Conservation (phyloP, 2,329 filamentous ascomycete species). For the Ophiostoma australiae region DNA sequence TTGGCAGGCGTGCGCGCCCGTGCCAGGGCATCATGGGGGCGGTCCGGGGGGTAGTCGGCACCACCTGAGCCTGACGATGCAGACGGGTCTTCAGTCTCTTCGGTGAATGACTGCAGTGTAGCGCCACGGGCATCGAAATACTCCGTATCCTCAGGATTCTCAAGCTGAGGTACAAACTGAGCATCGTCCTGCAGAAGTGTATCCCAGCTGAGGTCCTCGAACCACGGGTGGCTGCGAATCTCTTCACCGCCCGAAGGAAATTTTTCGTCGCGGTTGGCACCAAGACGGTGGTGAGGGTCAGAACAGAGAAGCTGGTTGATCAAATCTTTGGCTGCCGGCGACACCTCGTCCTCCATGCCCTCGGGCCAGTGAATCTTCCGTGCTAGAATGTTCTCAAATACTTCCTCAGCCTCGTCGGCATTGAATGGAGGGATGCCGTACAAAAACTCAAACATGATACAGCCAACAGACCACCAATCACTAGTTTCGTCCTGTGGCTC, state of each 20-base stretch:
- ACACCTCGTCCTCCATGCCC: constrained; percentile 71
- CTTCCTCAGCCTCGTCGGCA: constrained; percentile 79
- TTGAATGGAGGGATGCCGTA: constrained; percentile 94
- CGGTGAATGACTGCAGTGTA: constrained; percentile 83
- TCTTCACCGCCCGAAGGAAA: constrained; percentile 81
- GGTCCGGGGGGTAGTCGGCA: constrained; percentile 65
- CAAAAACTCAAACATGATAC: constrained; percentile 93
- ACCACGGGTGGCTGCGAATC: constrained; percentile 86
- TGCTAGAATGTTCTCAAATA: constrained; percentile 93
- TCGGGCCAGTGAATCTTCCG: constrained; percentile 91
- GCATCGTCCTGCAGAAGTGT: constrained; percentile 90
- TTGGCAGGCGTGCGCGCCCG: constrained; percentile 82
- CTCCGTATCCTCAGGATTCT: constrained; percentile 95
- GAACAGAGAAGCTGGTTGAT: constrained; percentile 89
- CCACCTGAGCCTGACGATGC: constrained; percentile 68
- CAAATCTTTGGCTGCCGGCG: constrained; percentile 83
- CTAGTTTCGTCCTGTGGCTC: constrained; percentile 95
- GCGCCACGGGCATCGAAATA: constrained; percentile 94
- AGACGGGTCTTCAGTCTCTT: constrained; percentile 86
- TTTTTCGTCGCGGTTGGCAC: constrained; percentile 79
- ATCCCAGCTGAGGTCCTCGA: constrained; percentile 81
- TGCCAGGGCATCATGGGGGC: constrained; percentile 91
- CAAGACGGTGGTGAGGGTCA: constrained; percentile 75
- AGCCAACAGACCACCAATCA: constrained; percentile 99
- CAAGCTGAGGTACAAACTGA: constrained; percentile 85